Evolutionary conservation across 2,329 filamentous ascomycete species (phyloP).

Genomic region (Calcarisporium arbuscula): DNA sequence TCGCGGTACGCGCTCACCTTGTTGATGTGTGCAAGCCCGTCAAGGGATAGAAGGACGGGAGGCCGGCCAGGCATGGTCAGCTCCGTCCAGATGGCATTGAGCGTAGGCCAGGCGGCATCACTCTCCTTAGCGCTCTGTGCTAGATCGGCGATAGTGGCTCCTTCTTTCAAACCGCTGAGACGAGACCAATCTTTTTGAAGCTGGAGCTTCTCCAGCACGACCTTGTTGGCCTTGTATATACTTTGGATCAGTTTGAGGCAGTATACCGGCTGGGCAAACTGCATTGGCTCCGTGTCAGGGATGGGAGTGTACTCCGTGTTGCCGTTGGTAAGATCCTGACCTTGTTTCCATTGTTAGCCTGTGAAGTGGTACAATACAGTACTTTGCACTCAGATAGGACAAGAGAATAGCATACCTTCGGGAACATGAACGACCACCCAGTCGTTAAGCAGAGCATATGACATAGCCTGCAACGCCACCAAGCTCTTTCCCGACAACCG

Average conservation of each 20-base stretch:
- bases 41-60: constrained; percentile 67
- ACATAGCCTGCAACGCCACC: constrained; percentile 74
- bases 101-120: constrained; percentile 73
- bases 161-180: constrained; percentile 40
- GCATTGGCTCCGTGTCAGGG: constrained; percentile 46
- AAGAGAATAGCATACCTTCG: constrained; percentile 56
- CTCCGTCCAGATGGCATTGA: constrained; percentile 76
- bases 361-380: not conserved
- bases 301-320: constrained; percentile 75
- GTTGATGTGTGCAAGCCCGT: constrained; percentile 80
- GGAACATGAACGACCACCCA: constrained; percentile 90
- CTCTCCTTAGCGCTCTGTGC: constrained; percentile 66
- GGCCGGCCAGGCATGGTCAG: constrained; percentile 49
- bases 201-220: constrained; percentile 49
- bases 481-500: constrained; percentile 81
- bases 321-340: constrained; percentile 73
- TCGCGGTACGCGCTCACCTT: constrained; percentile 67
- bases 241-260: constrained; percentile 66
- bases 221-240: constrained; percentile 65
- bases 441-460: constrained; percentile 71
- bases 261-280: constrained; percentile 76
- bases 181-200: constrained; percentile 38
- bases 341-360: constrained; percentile 33
- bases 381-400: too few species aligned
- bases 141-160: constrained; percentile 62